A percentile compares a stretch with the other conserved stretches of the same genome.
Evolutionary conservation across 2,329 filamentous ascomycete species (phyloP).

Genomic region (Ceratocystiopsis sp.): DNA sequence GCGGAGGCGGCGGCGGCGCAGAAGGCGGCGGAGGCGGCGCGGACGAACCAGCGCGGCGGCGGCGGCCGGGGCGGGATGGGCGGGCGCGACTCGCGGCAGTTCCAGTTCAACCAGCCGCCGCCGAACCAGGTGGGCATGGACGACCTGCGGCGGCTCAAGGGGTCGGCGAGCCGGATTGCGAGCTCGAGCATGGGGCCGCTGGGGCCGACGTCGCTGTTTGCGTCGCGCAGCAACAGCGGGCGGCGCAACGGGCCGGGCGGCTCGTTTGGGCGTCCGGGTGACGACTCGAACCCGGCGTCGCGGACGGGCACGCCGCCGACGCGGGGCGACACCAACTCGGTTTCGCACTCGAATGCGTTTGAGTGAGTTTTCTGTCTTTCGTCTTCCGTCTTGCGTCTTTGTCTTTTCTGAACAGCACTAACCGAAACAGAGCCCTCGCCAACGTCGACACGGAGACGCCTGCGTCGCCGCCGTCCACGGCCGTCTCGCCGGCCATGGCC

Average conservation of each 20-base stretch:
- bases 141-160: constrained; percentile 72
- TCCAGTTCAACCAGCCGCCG: constrained; percentile 58
- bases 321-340: constrained; percentile 28
- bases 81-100: constrained; percentile 59
- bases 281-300: constrained; percentile 77
- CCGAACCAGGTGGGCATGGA: constrained; percentile 84
- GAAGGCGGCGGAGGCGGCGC: constrained; percentile 58
- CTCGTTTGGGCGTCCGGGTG: constrained; percentile 53
- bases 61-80: constrained; percentile 52
- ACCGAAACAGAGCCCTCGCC: constrained; percentile 32
- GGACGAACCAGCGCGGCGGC: constrained; percentile 45
- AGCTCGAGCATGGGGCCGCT: constrained; percentile 45
- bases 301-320: constrained; percentile 76
- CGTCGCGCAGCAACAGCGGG: constrained; percentile 79
- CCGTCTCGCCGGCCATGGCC: constrained; percentile 47
- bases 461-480: constrained; percentile 52
- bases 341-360: constrained; percentile 66
- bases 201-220: constrained; percentile 75
- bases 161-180: constrained; percentile 37
- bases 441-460: constrained; percentile 46
- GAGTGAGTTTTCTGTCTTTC: constrained; percentile 43
- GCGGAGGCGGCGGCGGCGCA: constrained; percentile 61
- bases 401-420: not conserved
- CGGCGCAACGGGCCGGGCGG: constrained; percentile 54
- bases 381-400: not conserved